Evolutionary conservation across 73 alveolate genomes (phyloP), one percentile per base, ranked within the genome.

Genomic region (Uronychia binucleata): DNA sequence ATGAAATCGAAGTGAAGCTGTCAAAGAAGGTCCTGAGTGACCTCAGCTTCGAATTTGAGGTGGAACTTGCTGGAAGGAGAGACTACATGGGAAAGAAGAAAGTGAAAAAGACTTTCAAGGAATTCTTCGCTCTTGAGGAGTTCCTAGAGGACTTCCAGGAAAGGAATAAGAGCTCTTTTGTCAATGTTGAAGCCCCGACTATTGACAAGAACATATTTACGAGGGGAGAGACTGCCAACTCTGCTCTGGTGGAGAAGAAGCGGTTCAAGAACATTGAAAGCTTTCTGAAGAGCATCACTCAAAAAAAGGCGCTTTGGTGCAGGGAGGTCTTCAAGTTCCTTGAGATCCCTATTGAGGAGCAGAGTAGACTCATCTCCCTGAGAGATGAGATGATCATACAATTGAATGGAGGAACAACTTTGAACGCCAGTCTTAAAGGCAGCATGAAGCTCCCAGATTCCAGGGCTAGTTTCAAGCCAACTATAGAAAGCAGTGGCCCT

Each of bases 261-360:
- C 67, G 67, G 19, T 19, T 46, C 67, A 46, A 46, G 19, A 46
- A 46, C 67, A 46, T 46, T 11, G 67, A 46, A 19, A 46, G 67
- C 67, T 46, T 46, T 19, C 67, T 46, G 19, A 46, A 46, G 19
- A 46, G 67, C 67, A 46, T 46, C 19, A 11, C 67, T 11, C 5
- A 26, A 14, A 28, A 67, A 30, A 28, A 67, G 30, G 29, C 5
- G 30, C 32, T 67, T 1, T 75, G 81, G 81, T 28, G 59, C 46
- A 75, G 81, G 30, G 81, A 75, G 5, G 81, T 75, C 11, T 75
- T 75, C 58, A 75, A 26, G 5, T 75, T 75, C 58, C 58, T 75
- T 8, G 81, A 32, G 1, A 75, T 75, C 27, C 81, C 81, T 75
- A 26, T 26, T 28, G 81, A 75, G 28, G 19, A 30, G 28, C 67